Base-by-base conservation (phyloP, 1,284 basidiomycete genomes). In the Microbotryum violaceum region DNA sequence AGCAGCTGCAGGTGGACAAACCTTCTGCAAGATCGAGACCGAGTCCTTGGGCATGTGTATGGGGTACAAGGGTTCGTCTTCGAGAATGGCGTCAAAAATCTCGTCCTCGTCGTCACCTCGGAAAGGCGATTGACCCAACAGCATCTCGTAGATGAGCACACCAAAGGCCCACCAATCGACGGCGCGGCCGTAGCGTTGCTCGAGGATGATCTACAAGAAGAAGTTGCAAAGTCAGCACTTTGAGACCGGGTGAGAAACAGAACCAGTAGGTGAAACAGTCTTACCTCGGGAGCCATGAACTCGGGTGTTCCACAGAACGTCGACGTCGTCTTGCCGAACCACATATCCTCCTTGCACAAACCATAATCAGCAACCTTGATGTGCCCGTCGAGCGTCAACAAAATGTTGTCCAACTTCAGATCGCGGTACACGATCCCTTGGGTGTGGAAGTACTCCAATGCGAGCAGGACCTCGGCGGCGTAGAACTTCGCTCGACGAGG, bases 141-240 rank as follows among this genome's bases (percentile, higher is more conserved):
- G 79, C 96, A 99, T 99, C 78, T 98, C 96, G 75, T 99, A 99
- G 52, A 91, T 97, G 70, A 98, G 78, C 9, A 99, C 94, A 68
- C 96, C 96, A 74, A 98, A 98, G 9, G 96, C 96, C 96, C 96
- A 99, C 96, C 96, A 99, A 74, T 99, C 96, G 56, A 98, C 96
- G 6, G 96, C 96, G 50, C 92, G 88, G 14, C 92, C 92, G 73
- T 99, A 99, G 59, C 92, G 87, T 78, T 98, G 94, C 78, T 98
- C 96, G 33, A 98, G 82, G 59, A 99, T 81, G 74, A 99, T 98
- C 89, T 96, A 63, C 14, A 48, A 8, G 42, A 54, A 31, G 49
- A 44, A 12, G 62, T 27, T 23, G 6, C 3, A 29, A 29, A 47
- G 51, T 44, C 14, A 55, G 23, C 47, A 4, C 16, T n/a, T n/a